Evolutionary conservation across 2,329 filamentous ascomycete genomes (phyloP).

Genomic region (Exophiala viscosa): DNA sequence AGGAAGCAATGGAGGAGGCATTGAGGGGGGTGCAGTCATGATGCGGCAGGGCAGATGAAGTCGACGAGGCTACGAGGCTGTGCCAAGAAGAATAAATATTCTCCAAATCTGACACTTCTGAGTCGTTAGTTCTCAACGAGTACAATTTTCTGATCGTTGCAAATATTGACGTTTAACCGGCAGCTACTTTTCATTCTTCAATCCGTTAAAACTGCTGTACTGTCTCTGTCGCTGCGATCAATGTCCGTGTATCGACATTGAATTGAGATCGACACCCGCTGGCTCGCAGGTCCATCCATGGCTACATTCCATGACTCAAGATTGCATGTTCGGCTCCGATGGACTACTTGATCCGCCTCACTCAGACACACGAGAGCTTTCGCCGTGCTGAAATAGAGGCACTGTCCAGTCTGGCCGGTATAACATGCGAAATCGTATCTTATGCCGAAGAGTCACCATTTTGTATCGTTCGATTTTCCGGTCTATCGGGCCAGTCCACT

Average conservation of each 20-base stretch:
- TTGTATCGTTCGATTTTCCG: slow-evolving; percentile 65
- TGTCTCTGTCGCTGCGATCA: too few relatives aligned
- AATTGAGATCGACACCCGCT: not conserved
- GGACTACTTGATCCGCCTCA: slow-evolving; percentile 86
- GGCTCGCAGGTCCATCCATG: not conserved
- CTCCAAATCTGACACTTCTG: not conserved
- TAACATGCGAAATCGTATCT: slow-evolving; percentile 67
- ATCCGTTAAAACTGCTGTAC: too few relatives aligned
- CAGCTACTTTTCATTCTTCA: too few relatives aligned
- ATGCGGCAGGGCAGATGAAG: not conserved
- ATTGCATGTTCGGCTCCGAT: slow-evolving; percentile 32
- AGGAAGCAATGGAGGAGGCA: slow-evolving; percentile 7
- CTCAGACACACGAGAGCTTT: slow-evolving; percentile 88
- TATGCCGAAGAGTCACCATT: slow-evolving; percentile 79
- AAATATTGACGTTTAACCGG: too few relatives aligned
- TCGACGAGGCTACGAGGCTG: not conserved
- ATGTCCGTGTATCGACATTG: not conserved
- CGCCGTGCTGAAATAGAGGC: slow-evolving; percentile 78
- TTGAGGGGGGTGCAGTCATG: slow-evolving; percentile 3
- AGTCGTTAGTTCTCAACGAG: too few relatives aligned
- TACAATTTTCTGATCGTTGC: not conserved
- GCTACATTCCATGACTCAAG: not conserved
- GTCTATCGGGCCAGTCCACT: not conserved
- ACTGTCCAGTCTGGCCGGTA: slow-evolving; percentile 59
- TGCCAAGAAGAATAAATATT: not conserved